Conservation (phyloP, 805 yeast species). For the Lipomyces sp. region DNA sequence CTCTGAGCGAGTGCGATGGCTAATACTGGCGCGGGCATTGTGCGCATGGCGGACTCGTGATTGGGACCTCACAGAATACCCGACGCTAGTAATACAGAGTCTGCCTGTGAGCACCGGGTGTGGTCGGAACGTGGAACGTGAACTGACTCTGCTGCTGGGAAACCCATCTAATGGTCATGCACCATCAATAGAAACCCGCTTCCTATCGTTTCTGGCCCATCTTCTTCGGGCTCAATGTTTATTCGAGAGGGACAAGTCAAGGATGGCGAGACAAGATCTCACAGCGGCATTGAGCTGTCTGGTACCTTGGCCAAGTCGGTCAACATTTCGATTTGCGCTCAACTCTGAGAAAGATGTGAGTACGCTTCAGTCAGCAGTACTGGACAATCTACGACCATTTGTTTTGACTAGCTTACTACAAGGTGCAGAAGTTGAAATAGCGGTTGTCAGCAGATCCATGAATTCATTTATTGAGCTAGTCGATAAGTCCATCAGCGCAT, state of each 20-base stretch:
- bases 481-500: background rate
- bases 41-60: conserved; percentile 19
- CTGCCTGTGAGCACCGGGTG: background rate
- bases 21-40: conserved; percentile 17
- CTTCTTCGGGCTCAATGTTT: conserved; percentile 21
- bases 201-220: conserved; percentile 11
- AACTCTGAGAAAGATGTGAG: background rate
- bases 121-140: conserved; percentile 15
- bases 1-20: conserved; percentile 10
- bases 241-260: conserved; percentile 20
- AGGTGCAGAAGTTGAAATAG: background rate
- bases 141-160: conserved; percentile 13
- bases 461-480: background rate
- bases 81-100: background rate
- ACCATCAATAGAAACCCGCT: background rate
- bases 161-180: background rate
- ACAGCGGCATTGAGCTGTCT: background rate
- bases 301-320: background rate
- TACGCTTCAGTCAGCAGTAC: background rate
- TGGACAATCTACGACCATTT: conserved; percentile 10
- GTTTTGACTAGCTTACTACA: background rate
- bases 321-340: background rate
- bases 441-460: background rate
- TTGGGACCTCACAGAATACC: conserved; percentile 24
- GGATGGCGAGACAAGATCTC: background rate